These are phyloP conservation scores for Astragalus glycyphyllos DNA, from an alignment of 306 rosid genomes.

Conservation along the genomic window DNA sequence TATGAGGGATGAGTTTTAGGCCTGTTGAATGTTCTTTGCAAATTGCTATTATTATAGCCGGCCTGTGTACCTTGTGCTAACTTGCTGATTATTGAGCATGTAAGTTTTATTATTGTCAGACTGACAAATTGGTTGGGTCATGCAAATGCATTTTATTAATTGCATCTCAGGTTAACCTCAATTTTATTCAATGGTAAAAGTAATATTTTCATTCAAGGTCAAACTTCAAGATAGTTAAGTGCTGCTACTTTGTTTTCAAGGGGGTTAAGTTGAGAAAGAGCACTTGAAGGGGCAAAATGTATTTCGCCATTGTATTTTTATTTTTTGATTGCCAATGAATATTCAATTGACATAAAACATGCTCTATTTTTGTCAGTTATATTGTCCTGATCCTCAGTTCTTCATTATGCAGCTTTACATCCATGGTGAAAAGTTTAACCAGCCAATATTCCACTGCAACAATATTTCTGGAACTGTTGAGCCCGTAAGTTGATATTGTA, in stretches of 20 bases:
- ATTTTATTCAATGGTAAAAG: too few species aligned
- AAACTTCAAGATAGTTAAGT: conserved; percentile 11
- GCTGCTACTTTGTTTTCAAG: conserved; percentile 4
- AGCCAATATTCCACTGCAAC: conserved; percentile 96
- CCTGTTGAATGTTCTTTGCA: conserved; percentile 7
- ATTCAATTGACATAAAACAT: conserved; percentile 3
- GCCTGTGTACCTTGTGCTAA: conserved; percentile 3
- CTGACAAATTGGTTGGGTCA: background rate
- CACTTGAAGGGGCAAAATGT: background rate
- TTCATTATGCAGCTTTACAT: conserved; percentile 70
- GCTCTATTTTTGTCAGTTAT: background rate
- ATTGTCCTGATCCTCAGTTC: conserved; percentile 27
- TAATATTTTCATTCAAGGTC: too few species aligned
- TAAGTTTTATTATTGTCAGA: background rate
- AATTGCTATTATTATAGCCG: conserved; percentile 7
- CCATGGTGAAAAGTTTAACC: conserved; percentile 87
- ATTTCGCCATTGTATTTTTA: background rate
- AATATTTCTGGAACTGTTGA: conserved; percentile 92
- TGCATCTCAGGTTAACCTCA: too few species aligned
- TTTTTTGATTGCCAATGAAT: background rate
- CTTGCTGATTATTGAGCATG: background rate
- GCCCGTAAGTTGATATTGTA: conserved; percentile 67
- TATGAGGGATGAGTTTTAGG: background rate
- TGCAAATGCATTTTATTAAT: conserved; percentile 3
- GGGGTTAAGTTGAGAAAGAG: conserved; percentile 5